phyloP scores from a whole-genome alignment of 75 land plant genomes.

The Cupressus sempervirens region DNA sequence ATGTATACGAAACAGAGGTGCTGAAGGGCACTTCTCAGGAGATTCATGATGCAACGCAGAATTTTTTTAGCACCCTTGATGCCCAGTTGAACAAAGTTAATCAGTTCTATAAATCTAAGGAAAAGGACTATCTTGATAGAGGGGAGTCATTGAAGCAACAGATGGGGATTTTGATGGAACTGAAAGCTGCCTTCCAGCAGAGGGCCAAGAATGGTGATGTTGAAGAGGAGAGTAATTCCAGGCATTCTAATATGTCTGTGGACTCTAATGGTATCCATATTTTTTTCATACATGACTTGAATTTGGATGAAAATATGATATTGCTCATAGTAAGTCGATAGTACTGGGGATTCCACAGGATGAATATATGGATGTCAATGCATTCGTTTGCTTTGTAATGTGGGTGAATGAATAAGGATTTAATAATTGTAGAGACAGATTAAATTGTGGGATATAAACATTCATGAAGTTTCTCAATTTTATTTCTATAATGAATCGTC shows the following conservation, averaged over 20 bases:
- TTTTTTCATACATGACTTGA: constrained; percentile 19
- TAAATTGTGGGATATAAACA: too few species aligned
- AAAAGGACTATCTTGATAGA: constrained; percentile 53
- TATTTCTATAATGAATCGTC: too few species aligned
- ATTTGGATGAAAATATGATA: constrained; percentile 7
- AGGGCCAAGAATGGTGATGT: background rate
- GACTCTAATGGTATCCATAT: constrained; percentile 38
- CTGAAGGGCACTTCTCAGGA: constrained; percentile 47
- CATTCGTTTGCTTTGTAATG: too few species aligned
- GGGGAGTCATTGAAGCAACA: constrained; percentile 55
- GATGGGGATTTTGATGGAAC: constrained; percentile 38
- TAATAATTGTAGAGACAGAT: too few species aligned
- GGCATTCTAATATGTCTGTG: background rate
- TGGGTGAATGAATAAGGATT: too few species aligned
- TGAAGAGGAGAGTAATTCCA: background rate
- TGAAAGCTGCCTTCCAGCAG: constrained; percentile 30
- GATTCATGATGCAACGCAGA: constrained; percentile 36
- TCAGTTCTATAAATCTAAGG: constrained; percentile 68
- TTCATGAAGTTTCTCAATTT: too few species aligned
- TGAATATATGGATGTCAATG: too few species aligned
- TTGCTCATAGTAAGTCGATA: background rate
- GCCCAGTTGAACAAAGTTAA: constrained; percentile 75
- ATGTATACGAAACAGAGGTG: constrained; percentile 76
- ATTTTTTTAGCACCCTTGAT: constrained; percentile 70
- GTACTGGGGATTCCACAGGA: too few species aligned